phyloP scores from a whole-genome alignment of 1,284 basidiomycete species.

The Anthracocystis setariae region DNA sequence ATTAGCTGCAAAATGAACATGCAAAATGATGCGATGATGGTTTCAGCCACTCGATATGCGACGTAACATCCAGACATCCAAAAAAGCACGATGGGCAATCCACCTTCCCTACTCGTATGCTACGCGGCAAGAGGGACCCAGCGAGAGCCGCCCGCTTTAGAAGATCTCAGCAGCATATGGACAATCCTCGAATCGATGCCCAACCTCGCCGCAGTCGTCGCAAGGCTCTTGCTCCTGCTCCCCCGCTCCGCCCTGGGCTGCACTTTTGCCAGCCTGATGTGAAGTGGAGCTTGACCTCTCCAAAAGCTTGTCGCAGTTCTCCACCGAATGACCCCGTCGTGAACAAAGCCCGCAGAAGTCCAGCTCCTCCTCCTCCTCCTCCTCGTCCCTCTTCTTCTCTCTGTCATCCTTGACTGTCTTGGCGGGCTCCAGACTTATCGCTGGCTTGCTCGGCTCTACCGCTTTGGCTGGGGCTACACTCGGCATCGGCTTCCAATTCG shows the following conservation, averaged over 20 bases:
- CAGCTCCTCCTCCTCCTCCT: constrained; percentile 40
- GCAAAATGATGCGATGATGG: too few relatives aligned
- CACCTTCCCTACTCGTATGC: too few relatives aligned
- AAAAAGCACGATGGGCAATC: too few relatives aligned
- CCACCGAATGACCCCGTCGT: constrained; percentile 34
- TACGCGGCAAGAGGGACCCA: too few relatives aligned
- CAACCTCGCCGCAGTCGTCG: constrained; percentile 55
- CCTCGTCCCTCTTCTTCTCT: constrained; percentile 38
- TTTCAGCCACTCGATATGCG: too few relatives aligned
- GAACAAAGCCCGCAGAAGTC: constrained; percentile 50
- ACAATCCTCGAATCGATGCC: constrained; percentile 54
- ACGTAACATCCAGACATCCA: too few relatives aligned
- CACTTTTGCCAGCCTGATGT: constrained; percentile 1
- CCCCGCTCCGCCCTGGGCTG: constrained; percentile 7
- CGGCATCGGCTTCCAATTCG: background rate
- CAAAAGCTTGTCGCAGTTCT: constrained; percentile 32
- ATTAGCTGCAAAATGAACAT: too few relatives aligned
- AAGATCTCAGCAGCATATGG: constrained; percentile 57
- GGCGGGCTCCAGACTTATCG: background rate
- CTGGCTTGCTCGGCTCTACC: background rate
- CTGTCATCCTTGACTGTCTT: background rate
- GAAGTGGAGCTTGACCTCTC: constrained; percentile 1
- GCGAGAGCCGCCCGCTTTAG: constrained; percentile 4
- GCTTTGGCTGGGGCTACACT: background rate
- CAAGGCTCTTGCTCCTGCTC: constrained; percentile 47